phyloP scores from a whole-genome alignment of 2,329 filamentous ascomycete species.

The Botrytis tulipae region DNA sequence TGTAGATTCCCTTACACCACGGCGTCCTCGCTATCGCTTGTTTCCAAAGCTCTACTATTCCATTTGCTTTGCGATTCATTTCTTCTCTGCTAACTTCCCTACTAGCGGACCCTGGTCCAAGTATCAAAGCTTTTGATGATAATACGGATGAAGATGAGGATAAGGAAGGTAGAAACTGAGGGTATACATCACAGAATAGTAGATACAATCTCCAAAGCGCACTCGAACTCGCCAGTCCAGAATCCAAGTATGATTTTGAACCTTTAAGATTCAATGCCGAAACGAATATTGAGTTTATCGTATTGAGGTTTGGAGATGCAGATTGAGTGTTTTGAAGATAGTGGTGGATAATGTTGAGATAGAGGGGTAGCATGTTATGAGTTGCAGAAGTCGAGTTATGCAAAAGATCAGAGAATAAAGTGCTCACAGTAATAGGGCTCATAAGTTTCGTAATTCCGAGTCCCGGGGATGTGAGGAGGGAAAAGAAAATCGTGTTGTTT shows the following conservation, averaged over 20 bases:
- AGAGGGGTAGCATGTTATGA: constrained; percentile 46
- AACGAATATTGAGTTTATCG: background rate
- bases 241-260: constrained; percentile 43
- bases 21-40: constrained; percentile 56
- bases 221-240: constrained; percentile 40
- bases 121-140: background rate
- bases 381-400: constrained; percentile 6
- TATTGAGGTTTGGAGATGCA: background rate
- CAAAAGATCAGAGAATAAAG: background rate
- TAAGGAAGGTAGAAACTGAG: constrained; percentile 36
- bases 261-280: background rate
- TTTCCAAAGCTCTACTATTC: constrained; percentile 50
- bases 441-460: constrained; percentile 1
- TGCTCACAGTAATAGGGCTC: background rate
- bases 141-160: background rate
- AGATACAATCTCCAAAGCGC: constrained; percentile 53
- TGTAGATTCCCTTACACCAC: constrained; percentile 60
- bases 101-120: background rate
- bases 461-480: constrained; percentile 54
- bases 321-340: constrained; percentile 33
- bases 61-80: background rate
- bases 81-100: background rate
- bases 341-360: constrained; percentile 47
- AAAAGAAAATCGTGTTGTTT: constrained; percentile 71
- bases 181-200: constrained; percentile 46